Base-by-base conservation (phyloP, 2,329 filamentous ascomycete species). In the Talaromyces sp. region DNA sequence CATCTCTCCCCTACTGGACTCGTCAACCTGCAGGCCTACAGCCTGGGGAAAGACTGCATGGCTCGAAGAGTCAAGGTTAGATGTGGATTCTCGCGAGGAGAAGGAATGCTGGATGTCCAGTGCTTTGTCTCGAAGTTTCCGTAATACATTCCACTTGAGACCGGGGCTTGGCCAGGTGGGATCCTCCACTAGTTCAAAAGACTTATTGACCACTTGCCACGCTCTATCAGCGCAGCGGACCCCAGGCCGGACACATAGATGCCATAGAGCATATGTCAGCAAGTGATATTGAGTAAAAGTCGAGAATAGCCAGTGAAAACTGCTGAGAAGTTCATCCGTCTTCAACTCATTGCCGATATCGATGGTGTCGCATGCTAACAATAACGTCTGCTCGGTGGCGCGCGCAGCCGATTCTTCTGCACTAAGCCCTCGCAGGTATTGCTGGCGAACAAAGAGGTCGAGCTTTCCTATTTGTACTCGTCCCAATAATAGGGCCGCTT, bases 221-320 rank as follows among this genome's bases (percentile, higher is more conserved):
- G 69, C 74, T 17, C 70, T 60, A 0, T 64, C 64, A 0, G 64
- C 65, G 17, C 61, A 63, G 0, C 62, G 63, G 0, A 68, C 70
- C 0, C 60, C 55, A 0, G 75, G 75, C 33, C 63, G 66, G 8
- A 76, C 66, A 48, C 74, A 75, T 0, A 77, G 56, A 58, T 78
- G 70, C 66, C 76, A 76, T 9, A 78, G 62, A 1, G 75, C 63
- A 58, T 77, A 77, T 15, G 76, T 69, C 33, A 77, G 63, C 53
- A 73, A 65, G 50, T 77, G 69, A 21, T 74, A 76, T 62, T 77
- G 75, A 2, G 75, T 73, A 46, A 71, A 76, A 0, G 69, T 67
- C 51, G 68, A 64, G 53, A 66, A 64, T 3, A 67, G 63, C 74
- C 75, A 78, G 19, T 64, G 65, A 41, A 67, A 75, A 2, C 67